Percentiles rank a stretch among this genome's conserved stretches.
Conservation (phyloP, 371 early-diverging fungal species). For the Mortierella sp. region DNA sequence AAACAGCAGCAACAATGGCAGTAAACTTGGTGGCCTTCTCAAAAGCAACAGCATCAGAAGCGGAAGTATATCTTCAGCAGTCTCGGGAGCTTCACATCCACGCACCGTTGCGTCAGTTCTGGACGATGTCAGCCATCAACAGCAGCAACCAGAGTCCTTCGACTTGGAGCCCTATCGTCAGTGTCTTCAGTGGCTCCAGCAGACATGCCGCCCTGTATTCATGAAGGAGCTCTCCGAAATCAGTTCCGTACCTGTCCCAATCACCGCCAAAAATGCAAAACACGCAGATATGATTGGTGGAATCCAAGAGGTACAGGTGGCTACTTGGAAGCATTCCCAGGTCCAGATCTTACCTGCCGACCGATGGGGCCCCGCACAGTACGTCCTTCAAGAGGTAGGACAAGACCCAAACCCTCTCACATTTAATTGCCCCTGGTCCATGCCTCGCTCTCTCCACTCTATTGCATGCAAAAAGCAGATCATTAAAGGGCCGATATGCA, state of each 20-base stretch:
- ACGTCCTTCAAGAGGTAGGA: conserved; percentile 52
- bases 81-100: conserved; percentile 23
- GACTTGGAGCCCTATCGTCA: conserved; percentile 45
- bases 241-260: conserved; percentile 32
- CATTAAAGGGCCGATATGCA: too few relatives aligned
- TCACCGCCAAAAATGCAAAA: conserved; percentile 40
- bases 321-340: conserved; percentile 42
- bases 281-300: conserved; percentile 41
- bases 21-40: conserved; percentile 26
- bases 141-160: conserved; percentile 2
- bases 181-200: conserved; percentile 50
- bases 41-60: conserved; percentile 45
- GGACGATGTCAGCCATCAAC: conserved; percentile 17
- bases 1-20: conserved; percentile 12
- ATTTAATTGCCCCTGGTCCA: too few relatives aligned
- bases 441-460: too few relatives aligned
- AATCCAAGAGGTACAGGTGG: conserved; percentile 37
- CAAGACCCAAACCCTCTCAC: too few relatives aligned
- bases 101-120: conserved; percentile 27
- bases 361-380: conserved; percentile 43
- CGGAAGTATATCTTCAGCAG: conserved; percentile 36
- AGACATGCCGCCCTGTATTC: conserved; percentile 52
- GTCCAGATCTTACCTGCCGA: conserved; percentile 46
- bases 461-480: too few relatives aligned
- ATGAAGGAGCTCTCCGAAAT: conserved; percentile 36